Conservation (phyloP, 208 protist genomes). For the Trichomonas tenax region DNA sequence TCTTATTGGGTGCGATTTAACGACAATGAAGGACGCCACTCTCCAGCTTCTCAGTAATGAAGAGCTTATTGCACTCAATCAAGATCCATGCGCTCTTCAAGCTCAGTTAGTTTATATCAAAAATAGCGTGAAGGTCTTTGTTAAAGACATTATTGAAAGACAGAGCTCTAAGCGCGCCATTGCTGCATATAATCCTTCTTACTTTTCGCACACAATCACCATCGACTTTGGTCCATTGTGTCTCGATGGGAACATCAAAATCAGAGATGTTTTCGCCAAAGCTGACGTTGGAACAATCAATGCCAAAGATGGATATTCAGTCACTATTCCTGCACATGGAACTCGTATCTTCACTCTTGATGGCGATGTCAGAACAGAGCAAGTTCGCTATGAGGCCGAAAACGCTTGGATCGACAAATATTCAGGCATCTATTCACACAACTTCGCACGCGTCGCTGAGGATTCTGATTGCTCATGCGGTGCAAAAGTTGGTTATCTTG, state of each 20-base stretch:
- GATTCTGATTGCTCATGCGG: background rate
- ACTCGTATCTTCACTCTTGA: background rate
- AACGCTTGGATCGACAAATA: background rate
- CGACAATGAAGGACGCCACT: background rate
- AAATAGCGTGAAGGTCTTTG: background rate
- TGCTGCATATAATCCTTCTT: background rate
- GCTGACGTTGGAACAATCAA: background rate
- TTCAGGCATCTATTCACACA: background rate
- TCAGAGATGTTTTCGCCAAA: background rate
- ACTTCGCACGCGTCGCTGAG: background rate
- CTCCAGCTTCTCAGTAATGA: background rate
- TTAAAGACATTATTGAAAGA: background rate
- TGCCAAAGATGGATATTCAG: background rate
- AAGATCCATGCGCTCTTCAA: background rate
- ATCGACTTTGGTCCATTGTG: background rate
- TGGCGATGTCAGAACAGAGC: background rate
- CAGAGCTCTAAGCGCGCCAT: background rate
- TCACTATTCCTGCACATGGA: background rate
- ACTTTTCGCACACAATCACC: background rate
- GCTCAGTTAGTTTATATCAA: background rate
- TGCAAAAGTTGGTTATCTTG: background rate
- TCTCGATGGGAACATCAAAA: background rate
- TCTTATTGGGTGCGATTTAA: background rate
- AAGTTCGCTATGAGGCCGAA: background rate
- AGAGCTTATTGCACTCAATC: slow-evolving; percentile 1